phyloP scores from a whole-genome alignment of 768 basidiomycete genomes.

The Amanita exitialis region DNA sequence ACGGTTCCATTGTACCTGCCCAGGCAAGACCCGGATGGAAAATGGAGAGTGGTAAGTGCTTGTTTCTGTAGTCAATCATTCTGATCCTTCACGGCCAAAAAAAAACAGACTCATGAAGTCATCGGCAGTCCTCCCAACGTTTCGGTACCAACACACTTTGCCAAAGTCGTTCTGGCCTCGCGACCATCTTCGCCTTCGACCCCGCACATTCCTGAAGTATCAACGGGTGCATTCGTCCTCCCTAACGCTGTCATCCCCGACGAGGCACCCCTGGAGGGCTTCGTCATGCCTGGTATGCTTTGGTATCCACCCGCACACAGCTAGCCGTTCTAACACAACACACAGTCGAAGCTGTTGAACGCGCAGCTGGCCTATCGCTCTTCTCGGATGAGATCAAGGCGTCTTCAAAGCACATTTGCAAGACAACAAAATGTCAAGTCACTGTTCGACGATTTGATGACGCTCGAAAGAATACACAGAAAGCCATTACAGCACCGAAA shows the following conservation, averaged over 20 bases:
- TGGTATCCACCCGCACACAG: background rate
- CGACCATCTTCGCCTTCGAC: conserved; percentile 65
- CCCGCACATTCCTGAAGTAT: conserved; percentile 63
- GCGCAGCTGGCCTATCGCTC: conserved; percentile 78
- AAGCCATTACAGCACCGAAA: conserved; percentile 43
- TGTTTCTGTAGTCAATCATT: background rate
- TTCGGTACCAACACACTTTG: conserved; percentile 95
- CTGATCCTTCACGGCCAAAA: conserved; percentile 1
- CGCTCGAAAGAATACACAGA: conserved; percentile 57
- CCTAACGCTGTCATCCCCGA: conserved; percentile 93
- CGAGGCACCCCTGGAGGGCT: conserved; percentile 66
- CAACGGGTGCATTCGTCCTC: conserved; percentile 90
- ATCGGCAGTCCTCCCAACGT: conserved; percentile 89
- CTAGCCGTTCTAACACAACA: background rate
- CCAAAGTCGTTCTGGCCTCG: conserved; percentile 84
- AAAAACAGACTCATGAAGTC: conserved; percentile 78
- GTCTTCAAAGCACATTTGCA: conserved; percentile 78
- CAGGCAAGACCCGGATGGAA: conserved; percentile 75
- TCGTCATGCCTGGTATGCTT: conserved; percentile 65
- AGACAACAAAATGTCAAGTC: conserved; percentile 80
- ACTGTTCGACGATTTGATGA: conserved; percentile 89
- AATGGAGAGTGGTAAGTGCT: conserved; percentile 86
- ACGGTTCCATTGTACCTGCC: conserved; percentile 97
- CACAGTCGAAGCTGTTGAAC: conserved; percentile 86
- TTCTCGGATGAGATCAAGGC: conserved; percentile 75